Base-by-base conservation (phyloP, 352 stramenopile species). In the Phytophthora agathidicida region DNA sequence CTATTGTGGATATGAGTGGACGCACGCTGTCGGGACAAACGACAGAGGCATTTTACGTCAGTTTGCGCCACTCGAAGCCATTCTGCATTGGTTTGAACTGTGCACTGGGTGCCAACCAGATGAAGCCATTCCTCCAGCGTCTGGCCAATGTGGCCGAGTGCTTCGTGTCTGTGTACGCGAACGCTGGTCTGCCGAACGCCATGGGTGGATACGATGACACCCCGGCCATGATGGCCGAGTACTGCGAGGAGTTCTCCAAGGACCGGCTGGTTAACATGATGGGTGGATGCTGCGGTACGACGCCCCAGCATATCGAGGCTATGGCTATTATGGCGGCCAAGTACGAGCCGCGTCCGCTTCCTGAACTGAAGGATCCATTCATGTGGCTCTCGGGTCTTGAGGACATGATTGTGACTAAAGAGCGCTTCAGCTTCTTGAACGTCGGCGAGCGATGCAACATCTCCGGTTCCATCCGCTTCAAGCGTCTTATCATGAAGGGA, bases 51-150 rank as follows among this genome's bases (percentile, higher is more conserved):
- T 99, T 99, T 65, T 99, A 98, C 73, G 93, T 94, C 36, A 98
- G 89, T 63, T 78, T 98, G 54, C 89, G 94, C 49, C 96, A 99
- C 72, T 90, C 86, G 22, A 98, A 98, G 71, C 96, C 96, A 1
- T 98, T 99, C 72, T 98, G 94, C 70, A 94, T 99, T 19, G 96
- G 96, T 39, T 80, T 99, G 58, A 99, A 99, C 78, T 99, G 96
- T 65, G 96, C 96, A 4, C 70, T 99, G 14, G 96, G 96, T 32
- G 96, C 96, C 16, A 86, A 96, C 51, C 95, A 98, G 67, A 99
- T 99, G 96, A 87, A 88, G 60, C 96, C 96, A 9, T 99, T 99
- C 71, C 68, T 99, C 16, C 85, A 98, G 56, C 85, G 89, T n/a
- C 75, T 89, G 32, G 51, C 88, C 20, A 96, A 98, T 36, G 84